Evolutionary conservation across 176 grass and related monocot species (phyloP).

Genomic region (Cocos nucifera): DNA sequence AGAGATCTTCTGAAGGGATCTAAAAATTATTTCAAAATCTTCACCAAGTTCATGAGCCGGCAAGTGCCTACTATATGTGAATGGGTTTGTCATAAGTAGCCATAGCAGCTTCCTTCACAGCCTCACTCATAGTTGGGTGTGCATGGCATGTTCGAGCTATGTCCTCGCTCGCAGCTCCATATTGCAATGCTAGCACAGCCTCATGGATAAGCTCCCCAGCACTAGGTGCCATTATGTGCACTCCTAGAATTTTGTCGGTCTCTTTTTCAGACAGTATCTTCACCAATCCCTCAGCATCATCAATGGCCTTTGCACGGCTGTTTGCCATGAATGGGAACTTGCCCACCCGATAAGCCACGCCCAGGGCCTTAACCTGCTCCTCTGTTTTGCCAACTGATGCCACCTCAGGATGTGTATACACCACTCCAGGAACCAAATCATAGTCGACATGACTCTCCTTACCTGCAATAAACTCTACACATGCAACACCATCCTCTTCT

Average conservation of each 20-base stretch:
- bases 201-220: conserved; percentile 82
- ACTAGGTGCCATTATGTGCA: conserved; percentile 76
- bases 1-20: too few relatives aligned
- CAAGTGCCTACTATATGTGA: conserved; percentile 32
- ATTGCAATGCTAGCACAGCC: conserved; percentile 68
- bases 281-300: conserved; percentile 73
- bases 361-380: conserved; percentile 70
- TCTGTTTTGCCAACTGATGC: conserved; percentile 88
- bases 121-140: conserved; percentile 77
- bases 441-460: conserved; percentile 98
- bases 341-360: conserved; percentile 56
- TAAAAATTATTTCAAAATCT: too few relatives aligned
- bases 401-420: conserved; percentile 94
- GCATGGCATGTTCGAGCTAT: conserved; percentile 79
- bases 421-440: conserved; percentile 80
- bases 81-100: conserved; percentile 64
- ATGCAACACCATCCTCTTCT: conserved; percentile 93
- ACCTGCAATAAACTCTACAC: conserved; percentile 84
- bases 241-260: conserved; percentile 68
- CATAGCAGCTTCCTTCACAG: conserved; percentile 80
- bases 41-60: too few relatives aligned
- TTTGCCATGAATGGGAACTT: conserved; percentile 84
- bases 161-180: conserved; percentile 77
- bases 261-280: conserved; percentile 79
- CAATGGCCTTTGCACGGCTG: conserved; percentile 72